Base-by-base conservation (phyloP, 257 asterid genomes). In the Sherardia arvensis region DNA sequence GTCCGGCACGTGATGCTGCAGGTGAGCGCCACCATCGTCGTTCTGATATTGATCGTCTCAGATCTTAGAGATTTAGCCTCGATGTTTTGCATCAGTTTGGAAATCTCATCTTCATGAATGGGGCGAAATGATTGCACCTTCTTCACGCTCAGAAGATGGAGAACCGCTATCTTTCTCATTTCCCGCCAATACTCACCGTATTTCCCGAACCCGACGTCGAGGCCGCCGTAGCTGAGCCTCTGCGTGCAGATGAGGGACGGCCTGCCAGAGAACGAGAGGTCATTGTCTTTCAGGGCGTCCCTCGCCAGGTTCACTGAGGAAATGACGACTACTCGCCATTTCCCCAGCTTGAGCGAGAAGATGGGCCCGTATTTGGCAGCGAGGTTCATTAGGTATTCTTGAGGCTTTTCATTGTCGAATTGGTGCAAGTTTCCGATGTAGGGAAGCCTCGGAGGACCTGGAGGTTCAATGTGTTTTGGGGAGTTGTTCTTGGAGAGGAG, bases 151-250 rank as follows among this genome's bases (percentile, higher is more conserved):
- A 59, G 23, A 8, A 59, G 64, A 20, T 59, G 64, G 38, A 59
- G 15, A 32, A 73, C 69, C 76, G 76, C 71, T 2, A 59, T 32
- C 28, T 59, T 59, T 34, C 64, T 59, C 48, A 33, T 32, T 25
- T 59, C 48, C 64, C 64, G 22, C 48, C 48, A 59, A 20, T 59
- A 20, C n/a, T 59, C 49, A 2, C 64, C 64, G 36, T 59, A 59
- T 18, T 40, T 40, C 22, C 48, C 6, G 7, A n/a, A 32, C 2
- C 48, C 64, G 2, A 59, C 28, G 23, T 59, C 48, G 4, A 59
- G 10, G 64, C 66, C 66, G 27, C 38, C 23, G 33, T 61, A 61
- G 17, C 22, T 34, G 4, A 61, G 15, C 10, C 17, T 22, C 38
- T 61, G 33, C 0, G 32, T 28, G n/a, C 29, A 61, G 18, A 4